phyloP scores from a whole-genome alignment of 2,329 filamentous ascomycete species.

The Ophiostoma australiae region DNA sequence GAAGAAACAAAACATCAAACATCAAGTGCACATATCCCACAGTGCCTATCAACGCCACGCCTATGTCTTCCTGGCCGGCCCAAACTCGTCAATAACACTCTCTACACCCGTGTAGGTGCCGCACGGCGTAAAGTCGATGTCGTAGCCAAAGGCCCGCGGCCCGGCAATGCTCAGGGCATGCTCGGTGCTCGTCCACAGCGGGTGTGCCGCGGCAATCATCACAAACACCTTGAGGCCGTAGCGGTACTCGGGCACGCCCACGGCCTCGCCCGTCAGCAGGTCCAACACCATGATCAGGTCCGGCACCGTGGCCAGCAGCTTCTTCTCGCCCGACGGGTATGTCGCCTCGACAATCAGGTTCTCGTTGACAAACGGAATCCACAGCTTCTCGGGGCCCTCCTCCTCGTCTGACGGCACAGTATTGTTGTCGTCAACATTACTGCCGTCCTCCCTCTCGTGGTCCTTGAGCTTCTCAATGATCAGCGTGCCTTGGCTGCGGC shows the following conservation, averaged over 20 bases:
- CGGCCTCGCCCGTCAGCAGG: constrained; percentile 43
- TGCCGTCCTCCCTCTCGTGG: constrained; percentile 17
- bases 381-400: constrained; percentile 23
- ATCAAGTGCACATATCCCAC: no score
- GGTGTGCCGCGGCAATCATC: constrained; percentile 50
- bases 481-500: constrained; percentile 44
- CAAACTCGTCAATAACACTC: constrained; percentile 51
- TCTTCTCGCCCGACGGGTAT: constrained; percentile 29
- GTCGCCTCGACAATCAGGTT: constrained; percentile 29
- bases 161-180: constrained; percentile 47
- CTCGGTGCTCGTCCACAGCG: constrained; percentile 48
- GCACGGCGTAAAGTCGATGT: constrained; percentile 46
- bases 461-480: constrained; percentile 30
- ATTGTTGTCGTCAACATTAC: background rate
- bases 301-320: constrained; percentile 44
- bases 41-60: no score
- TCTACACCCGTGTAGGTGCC: constrained; percentile 46
- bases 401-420: constrained; percentile 12
- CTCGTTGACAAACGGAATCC: constrained; percentile 33
- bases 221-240: constrained; percentile 51
- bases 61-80: background rate
- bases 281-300: constrained; percentile 48
- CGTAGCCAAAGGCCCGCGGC: constrained; percentile 38
- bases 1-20: no score
- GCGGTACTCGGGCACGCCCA: constrained; percentile 51